Base-by-base conservation (phyloP, 1,139 yeast genomes). In the Magnusiomyces suaveolens region DNA sequence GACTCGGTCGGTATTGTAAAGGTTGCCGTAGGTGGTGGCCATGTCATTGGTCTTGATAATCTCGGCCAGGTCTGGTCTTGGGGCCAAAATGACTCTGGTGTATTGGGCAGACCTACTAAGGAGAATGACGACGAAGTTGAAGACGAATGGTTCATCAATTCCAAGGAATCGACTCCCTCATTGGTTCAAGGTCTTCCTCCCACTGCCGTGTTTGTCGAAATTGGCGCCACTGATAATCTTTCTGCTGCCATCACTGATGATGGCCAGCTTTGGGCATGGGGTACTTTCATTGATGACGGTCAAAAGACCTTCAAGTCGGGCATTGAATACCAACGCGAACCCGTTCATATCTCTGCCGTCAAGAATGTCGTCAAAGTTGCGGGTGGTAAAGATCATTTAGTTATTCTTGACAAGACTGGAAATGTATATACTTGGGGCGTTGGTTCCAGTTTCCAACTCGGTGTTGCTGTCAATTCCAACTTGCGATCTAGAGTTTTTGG, bases 231-330 rank as follows among this genome's bases (percentile, higher is more conserved):
- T 16, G 98, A 92, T 66, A 90, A 89, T 63, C 72, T 90, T 59
- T 86, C 96, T 55, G 92, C 92, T 18, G 89, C 81, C 1, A 72
- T 94, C 56, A 79, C 84, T 52, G 83, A 80, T 49, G 83, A 81
- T 55, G 98, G 98, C 39, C 89, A 86, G 51, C 89, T 92, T 16
- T 92, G 85, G 70, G 95, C 97, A 0, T 92, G 98, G 97, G 99
- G 99, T 44, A 87, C 96, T 36, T 92, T 92, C 74, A 70, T 85
- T 86, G 73, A 89, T 84, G 98, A 92, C 70, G 98, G 98, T 54
- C 75, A 84, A 52, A 76, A 90, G 58, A 96, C 96, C 1, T 92
- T 87, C 70, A 80, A 81, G 60, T 81, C 83, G 60, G 79, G 81
- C 55, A 78, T 82, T 47, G 72, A 76, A 59, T 70, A 82, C 50